phyloP scores from a whole-genome alignment of 805 yeast genomes.

The Lipomyces orientalis region DNA sequence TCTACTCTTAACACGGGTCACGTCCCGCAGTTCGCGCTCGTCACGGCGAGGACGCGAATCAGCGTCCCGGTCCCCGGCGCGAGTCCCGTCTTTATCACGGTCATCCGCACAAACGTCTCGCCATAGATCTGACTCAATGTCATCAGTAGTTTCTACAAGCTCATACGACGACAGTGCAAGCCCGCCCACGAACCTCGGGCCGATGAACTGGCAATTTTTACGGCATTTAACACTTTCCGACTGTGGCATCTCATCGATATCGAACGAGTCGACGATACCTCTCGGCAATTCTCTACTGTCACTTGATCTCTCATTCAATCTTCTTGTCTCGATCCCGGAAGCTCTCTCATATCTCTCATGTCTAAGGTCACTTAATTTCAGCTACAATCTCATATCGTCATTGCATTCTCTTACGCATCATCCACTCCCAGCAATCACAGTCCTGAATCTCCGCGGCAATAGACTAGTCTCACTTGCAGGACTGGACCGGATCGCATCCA shows the following conservation, averaged over 20 bases:
- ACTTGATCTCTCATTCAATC: constrained; percentile 62
- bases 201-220: constrained; percentile 48
- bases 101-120: constrained; percentile 4
- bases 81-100: constrained; percentile 19
- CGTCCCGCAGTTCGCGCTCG: constrained; percentile 23
- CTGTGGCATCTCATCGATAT: constrained; percentile 47
- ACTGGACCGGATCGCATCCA: constrained; percentile 35
- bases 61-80: constrained; percentile 19
- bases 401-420: constrained; percentile 32
- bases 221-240: constrained; percentile 52
- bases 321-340: constrained; percentile 56
- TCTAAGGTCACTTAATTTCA: constrained; percentile 63
- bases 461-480: constrained; percentile 38
- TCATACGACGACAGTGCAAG: constrained; percentile 38
- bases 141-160: constrained; percentile 34
- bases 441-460: constrained; percentile 39
- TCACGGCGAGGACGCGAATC: constrained; percentile 7
- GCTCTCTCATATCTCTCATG: constrained; percentile 57
- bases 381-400: constrained; percentile 59
- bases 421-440: constrained; percentile 36
- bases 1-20: constrained; percentile 18
- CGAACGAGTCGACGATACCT: constrained; percentile 44
- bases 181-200: constrained; percentile 34
- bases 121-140: constrained; percentile 15
- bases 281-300: constrained; percentile 47